Conservation (phyloP, 179 eudicot genomes). For the Nepenthes alata region DNA sequence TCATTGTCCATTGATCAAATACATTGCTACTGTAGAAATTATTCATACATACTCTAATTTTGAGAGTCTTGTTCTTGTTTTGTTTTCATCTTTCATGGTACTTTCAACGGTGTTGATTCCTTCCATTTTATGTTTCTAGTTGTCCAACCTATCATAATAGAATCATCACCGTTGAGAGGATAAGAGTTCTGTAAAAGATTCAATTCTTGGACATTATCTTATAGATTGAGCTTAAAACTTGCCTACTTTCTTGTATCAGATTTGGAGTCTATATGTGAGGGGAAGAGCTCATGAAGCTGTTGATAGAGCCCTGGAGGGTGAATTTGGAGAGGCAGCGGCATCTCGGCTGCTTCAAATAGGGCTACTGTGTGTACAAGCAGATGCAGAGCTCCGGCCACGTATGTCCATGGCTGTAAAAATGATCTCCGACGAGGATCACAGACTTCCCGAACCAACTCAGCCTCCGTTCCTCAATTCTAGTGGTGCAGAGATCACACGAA, state of each 20-base stretch:
- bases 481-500: slow-evolving; percentile 13
- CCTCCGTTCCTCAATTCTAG: slow-evolving; percentile 35
- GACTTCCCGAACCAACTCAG: slow-evolving; percentile 27
- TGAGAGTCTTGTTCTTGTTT: no score
- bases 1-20: background rate
- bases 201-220: background rate
- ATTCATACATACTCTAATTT: no score
- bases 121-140: no score
- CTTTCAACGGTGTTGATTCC: no score
- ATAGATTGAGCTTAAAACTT: background rate
- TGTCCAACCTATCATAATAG: no score
- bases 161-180: no score
- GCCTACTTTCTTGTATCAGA: slow-evolving; percentile 8
- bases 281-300: slow-evolving; percentile 22
- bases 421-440: slow-evolving; percentile 13
- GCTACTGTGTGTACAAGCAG: slow-evolving; percentile 40
- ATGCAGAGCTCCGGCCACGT: slow-evolving; percentile 31
- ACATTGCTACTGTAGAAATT: background rate
- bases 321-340: slow-evolving; percentile 20
- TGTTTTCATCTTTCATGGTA: no score
- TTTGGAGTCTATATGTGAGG: slow-evolving; percentile 24
- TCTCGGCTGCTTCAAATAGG: slow-evolving; percentile 29
- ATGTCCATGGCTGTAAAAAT: slow-evolving; percentile 35
- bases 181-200: no score
- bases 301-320: slow-evolving; percentile 25